Conservation (phyloP, 2,329 filamentous ascomycete species). For the Botrytis paeoniae region DNA sequence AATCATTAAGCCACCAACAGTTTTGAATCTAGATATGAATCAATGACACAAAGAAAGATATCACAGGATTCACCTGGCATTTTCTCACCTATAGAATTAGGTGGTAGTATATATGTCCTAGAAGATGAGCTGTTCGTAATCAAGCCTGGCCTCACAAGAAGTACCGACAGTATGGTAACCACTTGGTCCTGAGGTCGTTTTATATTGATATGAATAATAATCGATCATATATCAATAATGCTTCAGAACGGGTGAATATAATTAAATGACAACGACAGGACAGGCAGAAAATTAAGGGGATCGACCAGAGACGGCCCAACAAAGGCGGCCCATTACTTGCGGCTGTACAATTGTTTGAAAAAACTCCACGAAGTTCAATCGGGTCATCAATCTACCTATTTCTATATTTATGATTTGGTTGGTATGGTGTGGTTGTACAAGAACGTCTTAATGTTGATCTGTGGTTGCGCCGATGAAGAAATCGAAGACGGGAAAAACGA, state of each 20-base stretch:
- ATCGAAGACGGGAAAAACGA: not conserved
- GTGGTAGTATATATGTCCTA: not conserved
- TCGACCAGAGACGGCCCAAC: not conserved
- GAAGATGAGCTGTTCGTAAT: not conserved
- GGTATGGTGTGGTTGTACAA: not conserved
- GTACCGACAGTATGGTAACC: constrained; percentile 7
- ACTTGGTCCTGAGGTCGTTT: not conserved
- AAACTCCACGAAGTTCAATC: not conserved
- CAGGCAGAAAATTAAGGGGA: not conserved
- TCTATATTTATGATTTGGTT: not conserved
- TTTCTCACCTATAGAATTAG: not conserved
- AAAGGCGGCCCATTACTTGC: not conserved
- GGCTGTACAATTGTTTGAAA: not conserved
- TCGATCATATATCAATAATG: not conserved
- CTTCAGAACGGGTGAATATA: not conserved
- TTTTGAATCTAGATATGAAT: not conserved
- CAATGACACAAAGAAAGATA: not conserved
- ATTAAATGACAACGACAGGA: not conserved
- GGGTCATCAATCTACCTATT: not conserved
- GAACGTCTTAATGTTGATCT: not conserved
- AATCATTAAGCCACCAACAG: not conserved
- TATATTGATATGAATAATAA: not conserved
- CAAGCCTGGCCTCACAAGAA: not conserved
- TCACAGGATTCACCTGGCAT: not conserved
- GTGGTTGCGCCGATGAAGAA: not conserved